Evolutionary conservation across 2,329 filamentous ascomycete species (phyloP).

Genomic region (Didymella segeticola): DNA sequence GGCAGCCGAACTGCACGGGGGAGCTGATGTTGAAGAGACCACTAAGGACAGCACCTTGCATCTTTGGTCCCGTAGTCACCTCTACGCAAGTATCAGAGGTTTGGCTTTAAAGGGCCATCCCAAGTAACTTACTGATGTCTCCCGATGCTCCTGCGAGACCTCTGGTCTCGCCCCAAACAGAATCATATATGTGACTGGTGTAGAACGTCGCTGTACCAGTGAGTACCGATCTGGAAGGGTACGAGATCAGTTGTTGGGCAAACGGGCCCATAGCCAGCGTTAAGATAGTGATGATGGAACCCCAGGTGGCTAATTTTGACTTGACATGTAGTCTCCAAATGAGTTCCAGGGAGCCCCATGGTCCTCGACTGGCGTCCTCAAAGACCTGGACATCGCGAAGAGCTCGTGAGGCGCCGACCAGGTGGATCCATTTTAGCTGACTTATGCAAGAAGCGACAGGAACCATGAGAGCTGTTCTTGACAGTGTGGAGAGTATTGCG

Average conservation of each 20-base stretch:
- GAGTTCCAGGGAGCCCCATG: constrained; percentile 18
- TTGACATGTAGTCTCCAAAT: not conserved
- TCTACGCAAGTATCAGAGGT: not conserved
- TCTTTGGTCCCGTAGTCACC: not conserved
- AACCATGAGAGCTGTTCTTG: constrained; percentile 38
- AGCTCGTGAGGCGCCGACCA: constrained; percentile 13
- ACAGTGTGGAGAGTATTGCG: constrained; percentile 16
- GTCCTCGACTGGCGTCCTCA: constrained; percentile 39
- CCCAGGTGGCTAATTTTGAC: not conserved
- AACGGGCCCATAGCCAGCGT: constrained; percentile 1
- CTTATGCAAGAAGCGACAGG: constrained; percentile 36
- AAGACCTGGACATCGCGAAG: constrained; percentile 33
- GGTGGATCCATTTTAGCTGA: constrained; percentile 41
- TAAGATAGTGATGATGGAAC: not conserved
- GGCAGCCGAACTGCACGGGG: not conserved
- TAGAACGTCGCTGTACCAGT: not conserved
- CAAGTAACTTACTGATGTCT: not conserved
- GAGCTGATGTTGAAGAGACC: constrained; percentile 1
- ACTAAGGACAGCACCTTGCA: constrained; percentile 5
- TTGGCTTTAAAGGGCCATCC: not conserved
- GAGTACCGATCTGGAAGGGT: not conserved
- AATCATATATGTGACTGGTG: constrained; percentile 7
- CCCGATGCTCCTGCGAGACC: not conserved
- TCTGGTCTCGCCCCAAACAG: not conserved
- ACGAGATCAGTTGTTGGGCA: constrained; percentile 3